Base-by-base conservation (phyloP, 306 rosid species). In the Leucaena leucocephala region DNA sequence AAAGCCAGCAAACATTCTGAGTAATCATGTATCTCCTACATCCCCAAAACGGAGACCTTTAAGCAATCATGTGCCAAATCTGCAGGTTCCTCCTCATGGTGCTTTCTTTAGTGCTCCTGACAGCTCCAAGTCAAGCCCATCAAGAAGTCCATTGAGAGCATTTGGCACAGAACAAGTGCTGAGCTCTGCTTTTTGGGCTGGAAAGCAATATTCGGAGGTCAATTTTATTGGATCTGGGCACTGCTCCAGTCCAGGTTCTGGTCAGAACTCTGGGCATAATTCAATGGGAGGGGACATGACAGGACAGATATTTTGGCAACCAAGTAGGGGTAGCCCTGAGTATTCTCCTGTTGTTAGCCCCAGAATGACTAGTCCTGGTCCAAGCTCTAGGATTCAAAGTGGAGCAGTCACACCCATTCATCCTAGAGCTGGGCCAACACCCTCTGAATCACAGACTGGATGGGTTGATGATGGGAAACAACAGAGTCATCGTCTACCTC, bases 391-490 rank as follows among this genome's bases (percentile, higher is more conserved):
- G 92, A 91, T 91, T 84, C 99, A 96, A 68, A 96, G 99, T 71
- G 99, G 99, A 85, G 93, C 98, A 46, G 99, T 96, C 85, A 96
- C 99, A 71, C 99, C 99, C 59, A 91, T 86, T 85, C 98, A 96
- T 85, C 97, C 98, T 34, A 89, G 97, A 84, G 96, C 96, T 8
- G 97, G 87, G 59, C 93, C 93, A 76, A 80, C 86, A n/a, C 85
- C 83, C 52, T 72, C 73, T 42, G 98, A 96, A 63, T 84, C 96
- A 57, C 99, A 85, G 76, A 76, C 88, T 52, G 88, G 90, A 82
- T 77, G 96, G 93, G 81, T 86, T 67, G 98, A 94, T 80, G 98
- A 92, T 68, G 90, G 88, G 68, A 92, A 89, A 82, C 91, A 92
- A 79, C 97, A 92, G 82, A 92, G 97, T 86, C 99, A 96, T 82